Base-by-base conservation (phyloP, 2,329 filamentous ascomycete species). In the Penicillium capsulatum region DNA sequence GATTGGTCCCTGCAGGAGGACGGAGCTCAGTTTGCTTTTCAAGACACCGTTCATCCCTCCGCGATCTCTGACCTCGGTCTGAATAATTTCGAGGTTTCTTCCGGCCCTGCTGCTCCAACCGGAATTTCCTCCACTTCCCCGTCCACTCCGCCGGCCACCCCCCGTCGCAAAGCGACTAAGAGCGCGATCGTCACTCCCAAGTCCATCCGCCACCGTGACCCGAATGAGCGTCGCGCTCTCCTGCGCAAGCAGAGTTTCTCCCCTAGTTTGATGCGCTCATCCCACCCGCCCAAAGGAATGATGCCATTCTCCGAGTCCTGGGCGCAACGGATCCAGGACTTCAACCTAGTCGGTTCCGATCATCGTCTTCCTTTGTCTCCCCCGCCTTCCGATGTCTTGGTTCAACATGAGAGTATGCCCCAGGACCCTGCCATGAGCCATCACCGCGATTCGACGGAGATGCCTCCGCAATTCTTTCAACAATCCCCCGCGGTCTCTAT, bases 201-300 rank as follows among this genome's bases (percentile, higher is more conserved):
- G 46, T 59, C 57, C 34, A 63, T 61, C 40, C 59, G 58, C 36
- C 59, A 65, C 47, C 63, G 66, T 45, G 67, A 69, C 49, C 55
- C 63, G 38, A 67, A 68, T 60, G 59, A 62, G 40, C 63, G 57
- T 48, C 64, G 62, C 48, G 55, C 55, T 31, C 44, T 59, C 31
- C 53, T 64, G 51, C 66, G 59, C 59, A 69, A 63, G 61, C 67
- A 65, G 56, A 72, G 55, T 50, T 63, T 61, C 41, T 71, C 65
- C 16, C 66, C 72, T 30, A 77, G 72, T 53, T 73, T 79, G 69
- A 76, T 76, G 69, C 74, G 69, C 51, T 69, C 75, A 28, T 71
- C 72, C 15, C 68, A 72, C 40, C 44, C 70, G 65, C 61, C 68
- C 61, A 58, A 70, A 43, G 54, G 51, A 44, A 68, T 56, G 48